Percentiles rank a stretch among this genome's conserved stretches.
Conservation (phyloP, 192 early-diverging fungal genomes). For the Coemansia sp. region DNA sequence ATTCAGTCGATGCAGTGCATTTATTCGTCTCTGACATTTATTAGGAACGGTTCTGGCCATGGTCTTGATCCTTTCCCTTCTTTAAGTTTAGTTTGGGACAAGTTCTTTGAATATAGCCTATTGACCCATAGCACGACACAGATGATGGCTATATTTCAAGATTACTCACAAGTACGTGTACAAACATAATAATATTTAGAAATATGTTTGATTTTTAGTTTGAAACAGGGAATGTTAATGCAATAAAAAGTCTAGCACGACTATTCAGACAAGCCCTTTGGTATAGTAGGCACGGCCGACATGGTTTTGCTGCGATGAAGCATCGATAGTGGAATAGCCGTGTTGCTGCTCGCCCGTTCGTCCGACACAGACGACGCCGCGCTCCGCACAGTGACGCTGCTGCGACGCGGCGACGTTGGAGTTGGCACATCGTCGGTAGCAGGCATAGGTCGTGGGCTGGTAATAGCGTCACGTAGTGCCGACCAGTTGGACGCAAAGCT, state of each 20-base stretch:
- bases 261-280: neutral
- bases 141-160: too few relatives aligned
- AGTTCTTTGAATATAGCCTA: too few relatives aligned
- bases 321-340: conserved; percentile 37
- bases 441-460: conserved; percentile 24
- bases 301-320: conserved; percentile 50
- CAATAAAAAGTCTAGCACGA: neutral
- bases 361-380: conserved; percentile 6
- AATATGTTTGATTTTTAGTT: neutral
- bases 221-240: neutral
- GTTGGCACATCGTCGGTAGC: neutral
- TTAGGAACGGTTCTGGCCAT: too few relatives aligned
- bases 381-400: conserved; percentile 19
- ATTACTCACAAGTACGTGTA: too few relatives aligned
- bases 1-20: too few relatives aligned
- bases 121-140: too few relatives aligned
- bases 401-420: conserved; percentile 12
- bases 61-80: too few relatives aligned
- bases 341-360: conserved; percentile 4
- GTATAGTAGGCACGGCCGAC: conserved; percentile 7
- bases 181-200: too few relatives aligned
- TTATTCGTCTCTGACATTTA: too few relatives aligned
- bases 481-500: conserved; percentile 40
- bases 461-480: conserved; percentile 37
- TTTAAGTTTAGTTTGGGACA: too few relatives aligned